Percentiles rank a stretch among this genome's conserved stretches.
Evolutionary conservation across 208 protist species (phyloP).

Genomic region (Crithidia sp.): DNA sequence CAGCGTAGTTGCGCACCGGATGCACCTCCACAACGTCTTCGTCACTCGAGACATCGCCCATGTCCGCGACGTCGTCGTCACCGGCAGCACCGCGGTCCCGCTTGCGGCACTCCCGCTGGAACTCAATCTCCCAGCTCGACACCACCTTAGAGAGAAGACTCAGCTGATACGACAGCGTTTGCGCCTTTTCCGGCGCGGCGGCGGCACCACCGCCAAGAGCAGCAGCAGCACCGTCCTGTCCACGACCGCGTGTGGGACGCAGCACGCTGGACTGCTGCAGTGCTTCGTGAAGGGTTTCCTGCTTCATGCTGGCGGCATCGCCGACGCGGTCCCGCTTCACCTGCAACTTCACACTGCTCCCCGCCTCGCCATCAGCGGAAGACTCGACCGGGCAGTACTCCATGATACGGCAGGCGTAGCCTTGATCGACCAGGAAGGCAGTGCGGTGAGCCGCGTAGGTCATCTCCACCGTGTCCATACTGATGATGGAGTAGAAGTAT

Average conservation of each 20-base stretch:
- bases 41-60: conserved; percentile 23
- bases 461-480: conserved; percentile 97
- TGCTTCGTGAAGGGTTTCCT: conserved; percentile 57
- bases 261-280: conserved; percentile 34
- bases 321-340: conserved; percentile 43
- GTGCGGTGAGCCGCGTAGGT: conserved; percentile 97
- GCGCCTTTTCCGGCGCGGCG: background rate
- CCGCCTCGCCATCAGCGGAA: background rate
- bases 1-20: conserved; percentile 27
- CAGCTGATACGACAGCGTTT: conserved; percentile 66
- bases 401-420: conserved; percentile 88
- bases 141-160: conserved; percentile 81
- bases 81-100: conserved; percentile 14
- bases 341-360: conserved; percentile 18
- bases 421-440: conserved; percentile 98
- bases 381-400: conserved; percentile 52
- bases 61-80: background rate
- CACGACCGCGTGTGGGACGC: background rate
- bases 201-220: conserved; percentile 7
- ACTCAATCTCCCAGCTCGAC: conserved; percentile 84
- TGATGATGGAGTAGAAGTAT: conserved; percentile 99
- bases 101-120: conserved; percentile 48
- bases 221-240: background rate
- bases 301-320: conserved; percentile 78
- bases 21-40: conserved; percentile 47